Conservation (phyloP, 805 yeast genomes). For the Lachancea sp. region DNA sequence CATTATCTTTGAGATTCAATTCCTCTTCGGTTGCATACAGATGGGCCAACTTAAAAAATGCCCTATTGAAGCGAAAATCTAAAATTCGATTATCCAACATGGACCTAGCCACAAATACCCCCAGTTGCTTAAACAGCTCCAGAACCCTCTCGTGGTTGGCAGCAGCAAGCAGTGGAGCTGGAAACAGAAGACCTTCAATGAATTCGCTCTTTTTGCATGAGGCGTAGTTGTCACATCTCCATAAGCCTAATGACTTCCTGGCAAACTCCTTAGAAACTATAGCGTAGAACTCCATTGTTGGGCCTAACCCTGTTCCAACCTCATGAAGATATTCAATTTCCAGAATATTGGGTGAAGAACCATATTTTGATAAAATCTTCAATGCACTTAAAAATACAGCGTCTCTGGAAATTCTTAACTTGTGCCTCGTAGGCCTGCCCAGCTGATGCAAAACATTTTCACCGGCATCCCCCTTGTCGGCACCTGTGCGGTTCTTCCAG, state of each 20-base stretch:
- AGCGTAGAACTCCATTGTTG: conserved; percentile 89
- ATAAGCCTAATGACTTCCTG: conserved; percentile 48
- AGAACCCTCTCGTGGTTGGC: conserved; percentile 38
- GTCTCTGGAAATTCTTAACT: conserved; percentile 67
- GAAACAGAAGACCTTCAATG: conserved; percentile 58
- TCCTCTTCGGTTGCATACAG: conserved; percentile 11
- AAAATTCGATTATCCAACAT: conserved; percentile 80
- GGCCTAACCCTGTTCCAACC: conserved; percentile 95
- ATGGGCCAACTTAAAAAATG: conserved; percentile 59
- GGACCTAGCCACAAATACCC: conserved; percentile 81
- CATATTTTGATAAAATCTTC: conserved; percentile 69
- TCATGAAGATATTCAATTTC: conserved; percentile 88
- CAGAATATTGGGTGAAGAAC: conserved; percentile 69
- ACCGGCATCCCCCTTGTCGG: conserved; percentile 29
- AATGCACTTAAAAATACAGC: conserved; percentile 69
- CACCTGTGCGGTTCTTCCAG: conserved; percentile 56
- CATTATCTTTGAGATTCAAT: conserved; percentile 8
- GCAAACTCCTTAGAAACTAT: conserved; percentile 71
- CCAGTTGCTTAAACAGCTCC: conserved; percentile 58
- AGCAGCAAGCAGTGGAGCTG: conserved; percentile 46
- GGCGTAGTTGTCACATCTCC: conserved; percentile 49
- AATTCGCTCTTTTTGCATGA: conserved; percentile 31
- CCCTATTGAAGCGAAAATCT: conserved; percentile 69
- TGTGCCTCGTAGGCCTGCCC: conserved; percentile 74
- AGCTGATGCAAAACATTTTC: conserved; percentile 37